Percentiles rank a stretch among this genome's conserved stretches.
phyloP scores from a whole-genome alignment of 176 grass and related monocot species.

The Dactylis glomerata region DNA sequence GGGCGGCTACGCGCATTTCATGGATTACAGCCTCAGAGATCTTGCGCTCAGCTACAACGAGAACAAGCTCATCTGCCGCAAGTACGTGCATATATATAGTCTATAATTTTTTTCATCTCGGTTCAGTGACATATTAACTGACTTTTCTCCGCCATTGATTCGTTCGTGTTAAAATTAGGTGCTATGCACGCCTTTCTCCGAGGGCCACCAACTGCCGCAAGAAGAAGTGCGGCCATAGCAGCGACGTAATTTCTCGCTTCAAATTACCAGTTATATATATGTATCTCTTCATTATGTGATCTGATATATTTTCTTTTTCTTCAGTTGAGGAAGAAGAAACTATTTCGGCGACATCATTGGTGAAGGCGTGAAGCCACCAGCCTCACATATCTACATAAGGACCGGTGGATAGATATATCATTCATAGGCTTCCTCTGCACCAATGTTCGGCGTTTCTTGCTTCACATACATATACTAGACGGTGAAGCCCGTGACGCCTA shows the following conservation, averaged over 20 bases:
- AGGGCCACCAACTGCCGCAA: background rate
- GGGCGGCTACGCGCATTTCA: background rate
- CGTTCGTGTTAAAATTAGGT: background rate
- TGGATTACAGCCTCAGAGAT: background rate
- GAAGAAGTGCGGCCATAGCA: background rate
- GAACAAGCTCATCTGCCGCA: background rate
- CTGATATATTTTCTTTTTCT: background rate
- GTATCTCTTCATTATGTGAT: background rate
- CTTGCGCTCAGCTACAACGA: background rate
- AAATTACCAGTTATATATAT: background rate
- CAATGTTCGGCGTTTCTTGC: too few species aligned
- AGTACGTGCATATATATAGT: background rate
- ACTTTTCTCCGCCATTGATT: background rate
- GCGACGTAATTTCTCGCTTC: background rate
- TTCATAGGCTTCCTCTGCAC: too few species aligned
- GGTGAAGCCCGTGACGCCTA: too few species aligned
- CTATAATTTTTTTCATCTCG: background rate
- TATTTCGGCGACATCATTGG: background rate
- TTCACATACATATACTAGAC: too few species aligned
- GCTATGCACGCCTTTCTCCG: background rate
- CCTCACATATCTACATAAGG: too few species aligned
- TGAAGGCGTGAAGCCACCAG: too few species aligned
- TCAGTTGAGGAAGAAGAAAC: background rate
- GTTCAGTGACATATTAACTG: background rate
- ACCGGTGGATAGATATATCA: background rate